Evolutionary conservation across 805 yeast species (phyloP).

Genomic region (Candida takata): DNA sequence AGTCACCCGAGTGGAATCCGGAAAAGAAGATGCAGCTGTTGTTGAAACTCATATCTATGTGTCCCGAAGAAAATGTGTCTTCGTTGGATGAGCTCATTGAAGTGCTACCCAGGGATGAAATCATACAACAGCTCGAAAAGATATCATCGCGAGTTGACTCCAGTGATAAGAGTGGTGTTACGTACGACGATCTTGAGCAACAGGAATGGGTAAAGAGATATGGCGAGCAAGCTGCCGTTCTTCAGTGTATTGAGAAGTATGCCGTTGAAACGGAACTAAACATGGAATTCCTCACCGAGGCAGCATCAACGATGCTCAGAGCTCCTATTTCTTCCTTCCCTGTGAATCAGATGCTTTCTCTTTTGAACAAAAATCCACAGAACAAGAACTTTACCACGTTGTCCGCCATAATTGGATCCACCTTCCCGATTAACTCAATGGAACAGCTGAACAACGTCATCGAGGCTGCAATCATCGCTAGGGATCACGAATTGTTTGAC

Average conservation of each 20-base stretch:
- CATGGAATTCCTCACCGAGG: constrained; percentile 3
- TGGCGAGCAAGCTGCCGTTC: not conserved
- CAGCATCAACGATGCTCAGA: constrained; percentile 4
- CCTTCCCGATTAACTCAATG: constrained; percentile 1
- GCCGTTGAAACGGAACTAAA: not conserved
- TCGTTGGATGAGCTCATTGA: constrained; percentile 8
- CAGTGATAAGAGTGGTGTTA: constrained; percentile 1
- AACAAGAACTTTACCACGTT: constrained; percentile 10
- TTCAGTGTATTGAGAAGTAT: not conserved
- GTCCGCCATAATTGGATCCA: not conserved
- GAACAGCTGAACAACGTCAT: constrained; percentile 1
- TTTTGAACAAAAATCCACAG: not conserved
- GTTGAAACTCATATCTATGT: constrained; percentile 1
- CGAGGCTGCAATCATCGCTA: constrained; percentile 4
- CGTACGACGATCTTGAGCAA: constrained; percentile 4
- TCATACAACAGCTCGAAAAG: not conserved
- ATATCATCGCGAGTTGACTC: not conserved
- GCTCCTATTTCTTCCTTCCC: constrained; percentile 5
- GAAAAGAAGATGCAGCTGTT: constrained; percentile 1
- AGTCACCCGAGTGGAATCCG: not conserved
- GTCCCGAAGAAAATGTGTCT: constrained; percentile 1
- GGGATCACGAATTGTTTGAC: constrained; percentile 6
- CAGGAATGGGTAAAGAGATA: constrained; percentile 4
- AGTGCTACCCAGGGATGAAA: constrained; percentile 4
- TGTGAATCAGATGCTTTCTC: not conserved